Evolutionary conservation across 140 eudicot species (phyloP), one percentile per base, ranked within the genome.

Genomic region (Senecio squalidus): DNA sequence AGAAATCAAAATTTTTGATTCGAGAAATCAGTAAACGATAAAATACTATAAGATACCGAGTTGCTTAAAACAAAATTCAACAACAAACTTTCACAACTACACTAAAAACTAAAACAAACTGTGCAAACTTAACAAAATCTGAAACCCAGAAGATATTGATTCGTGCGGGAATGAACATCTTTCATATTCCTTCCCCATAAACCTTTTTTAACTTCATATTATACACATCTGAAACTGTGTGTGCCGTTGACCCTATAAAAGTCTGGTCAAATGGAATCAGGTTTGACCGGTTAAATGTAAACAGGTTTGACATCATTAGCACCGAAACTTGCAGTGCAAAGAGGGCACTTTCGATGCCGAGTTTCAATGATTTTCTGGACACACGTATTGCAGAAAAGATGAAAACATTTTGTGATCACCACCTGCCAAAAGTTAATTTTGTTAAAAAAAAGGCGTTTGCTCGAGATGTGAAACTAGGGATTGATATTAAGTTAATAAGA

Each of bases 331-430:
- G 99, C 82, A 34, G 89, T 64, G 76, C 99, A 93, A 22, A 68
- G 74, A 20, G 99, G 99, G 67, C 99, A 93, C 62, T 84, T 93
- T 40, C 99, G 93, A 52, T 84, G 95, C 28, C 99, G 86, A 10
- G 80, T 59, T 53, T 82, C 99, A 38, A 84, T 60, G 4, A 93
- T 55, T 69, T 61, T 75, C 69, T 88, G 96, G 39, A 93, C 80
- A 38, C 99, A 93, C 9, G 71, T 55, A 62, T 76, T 78, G 76
- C 99, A 93, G 58, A 88, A 82, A 22, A 93, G 87, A 78, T 93
- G 99, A 79, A 75, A 93, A 68, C 99, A 93, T 83, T 88, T 93
- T 47, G 95, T 82, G 54, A 93, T 84, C 43, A 93, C 96, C 56
- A 66, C 72, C 72, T 66, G 72, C 46, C 64, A 66, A 66, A 25